Evolutionary conservation across 495 filamentous ascomycete genomes (phyloP).

Genomic region (Penicillium alfredii): DNA sequence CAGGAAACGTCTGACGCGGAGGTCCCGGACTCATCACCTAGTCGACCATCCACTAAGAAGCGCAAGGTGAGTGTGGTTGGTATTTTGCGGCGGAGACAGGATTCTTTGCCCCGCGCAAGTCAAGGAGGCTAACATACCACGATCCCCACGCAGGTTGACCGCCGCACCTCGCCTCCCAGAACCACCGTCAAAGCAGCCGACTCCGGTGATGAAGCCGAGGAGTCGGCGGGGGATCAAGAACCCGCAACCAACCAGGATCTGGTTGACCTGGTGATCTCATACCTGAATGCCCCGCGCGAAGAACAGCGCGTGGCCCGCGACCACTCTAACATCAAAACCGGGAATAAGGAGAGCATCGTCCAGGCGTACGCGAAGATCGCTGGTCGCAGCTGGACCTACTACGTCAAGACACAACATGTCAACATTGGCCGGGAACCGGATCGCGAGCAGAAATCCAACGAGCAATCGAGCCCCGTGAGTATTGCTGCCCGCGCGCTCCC

Average conservation of each 20-base stretch:
- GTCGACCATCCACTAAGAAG: slow-evolving; percentile 65
- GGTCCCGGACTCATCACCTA: slow-evolving; percentile 61
- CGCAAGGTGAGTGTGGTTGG: slow-evolving; percentile 56
- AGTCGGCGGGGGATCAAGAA: slow-evolving; percentile 48
- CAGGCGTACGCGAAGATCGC: slow-evolving; percentile 92
- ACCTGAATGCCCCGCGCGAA: slow-evolving; percentile 53
- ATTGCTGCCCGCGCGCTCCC: slow-evolving; percentile 41
- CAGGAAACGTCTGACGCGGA: slow-evolving; percentile 47
- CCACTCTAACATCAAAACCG: slow-evolving; percentile 65
- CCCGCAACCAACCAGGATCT: slow-evolving; percentile 52
- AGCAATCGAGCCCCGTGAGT: slow-evolving; percentile 41
- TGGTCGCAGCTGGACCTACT: slow-evolving; percentile 91
- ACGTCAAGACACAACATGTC: slow-evolving; percentile 70
- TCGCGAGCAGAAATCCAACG: slow-evolving; percentile 37
- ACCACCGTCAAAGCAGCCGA: slow-evolving; percentile 28
- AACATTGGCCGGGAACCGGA: slow-evolving; percentile 81
- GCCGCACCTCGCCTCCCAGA: slow-evolving; percentile 24
- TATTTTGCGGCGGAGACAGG: slow-evolving; percentile 10
- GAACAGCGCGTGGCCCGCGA: slow-evolving; percentile 65
- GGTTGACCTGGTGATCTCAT: slow-evolving; percentile 68
- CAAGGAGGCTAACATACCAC: slow-evolving; percentile 1
- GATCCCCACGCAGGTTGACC: slow-evolving; percentile 33
- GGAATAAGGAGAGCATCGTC: slow-evolving; percentile 64
- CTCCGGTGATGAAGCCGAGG: slow-evolving; percentile 39
- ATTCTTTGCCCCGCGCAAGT: slow-evolving; percentile 4